phyloP scores from a whole-genome alignment of 192 early-diverging fungal species.

The Coemansia sp. region DNA sequence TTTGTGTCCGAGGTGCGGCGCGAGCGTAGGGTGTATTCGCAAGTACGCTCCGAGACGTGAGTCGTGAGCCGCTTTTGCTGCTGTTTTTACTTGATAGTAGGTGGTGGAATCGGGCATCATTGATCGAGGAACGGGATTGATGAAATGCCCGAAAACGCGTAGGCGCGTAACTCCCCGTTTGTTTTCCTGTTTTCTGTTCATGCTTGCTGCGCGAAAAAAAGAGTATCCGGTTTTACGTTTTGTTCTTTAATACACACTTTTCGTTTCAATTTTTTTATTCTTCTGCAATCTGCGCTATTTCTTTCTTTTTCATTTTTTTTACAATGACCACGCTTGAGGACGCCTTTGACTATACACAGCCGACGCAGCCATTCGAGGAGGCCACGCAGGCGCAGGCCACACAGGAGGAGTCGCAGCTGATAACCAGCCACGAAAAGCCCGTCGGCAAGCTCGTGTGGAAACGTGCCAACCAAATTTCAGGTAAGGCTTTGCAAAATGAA shows the following conservation, averaged over 20 bases:
- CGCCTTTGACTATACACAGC: conserved; percentile 51
- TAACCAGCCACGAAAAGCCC: conserved; percentile 29
- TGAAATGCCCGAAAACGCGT: neutral
- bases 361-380: conserved; percentile 55
- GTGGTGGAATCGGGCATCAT: too few relatives aligned
- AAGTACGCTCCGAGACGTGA: conserved; percentile 8
- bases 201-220: too few relatives aligned
- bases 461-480: conserved; percentile 33
- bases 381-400: conserved; percentile 39
- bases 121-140: too few relatives aligned
- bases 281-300: neutral
- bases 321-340: conserved; percentile 39
- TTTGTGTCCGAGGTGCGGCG: conserved; percentile 76
- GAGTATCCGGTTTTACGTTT: neutral
- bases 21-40: conserved; percentile 58
- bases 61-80: conserved; percentile 1
- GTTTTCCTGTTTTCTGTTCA: neutral
- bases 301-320: neutral
- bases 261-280: neutral
- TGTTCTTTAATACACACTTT: conserved; percentile 1
- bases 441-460: conserved; percentile 54
- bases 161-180: neutral
- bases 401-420: conserved; percentile 37
- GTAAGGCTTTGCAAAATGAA: conserved; percentile 18
- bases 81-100: too few relatives aligned